A percentile compares a stretch with the other conserved stretches of the same genome.
Conservation (phyloP, 2,329 filamentous ascomycete genomes). For the Apiospora phragmitis region DNA sequence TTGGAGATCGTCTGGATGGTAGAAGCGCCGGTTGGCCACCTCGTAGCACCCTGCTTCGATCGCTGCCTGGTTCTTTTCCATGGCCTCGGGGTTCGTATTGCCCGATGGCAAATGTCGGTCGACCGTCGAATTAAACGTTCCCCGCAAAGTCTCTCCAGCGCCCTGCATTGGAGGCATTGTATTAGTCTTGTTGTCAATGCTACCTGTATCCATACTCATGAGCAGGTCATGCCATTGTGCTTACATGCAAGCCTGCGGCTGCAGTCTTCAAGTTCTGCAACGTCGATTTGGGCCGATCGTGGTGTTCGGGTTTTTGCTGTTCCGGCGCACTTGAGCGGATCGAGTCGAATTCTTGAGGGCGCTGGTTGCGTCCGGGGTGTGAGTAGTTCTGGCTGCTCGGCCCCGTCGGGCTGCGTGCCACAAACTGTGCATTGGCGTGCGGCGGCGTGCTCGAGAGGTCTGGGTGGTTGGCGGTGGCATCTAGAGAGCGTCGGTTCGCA, state of each 20-base stretch:
- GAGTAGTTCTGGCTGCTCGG: constrained; percentile 9
- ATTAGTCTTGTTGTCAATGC: constrained; percentile 14
- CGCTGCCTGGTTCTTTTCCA: constrained; percentile 16
- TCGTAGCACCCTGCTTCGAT: constrained; percentile 20
- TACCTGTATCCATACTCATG: constrained; percentile 16
- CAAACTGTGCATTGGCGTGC: neutral
- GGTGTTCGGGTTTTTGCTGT: neutral
- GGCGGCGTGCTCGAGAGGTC: neutral
- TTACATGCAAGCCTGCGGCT: constrained; percentile 14
- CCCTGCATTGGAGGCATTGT: constrained; percentile 18
- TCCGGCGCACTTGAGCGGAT: neutral
- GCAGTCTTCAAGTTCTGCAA: constrained; percentile 12
- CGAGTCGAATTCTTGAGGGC: neutral
- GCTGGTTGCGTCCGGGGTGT: constrained; percentile 14
- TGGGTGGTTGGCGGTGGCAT: no score
- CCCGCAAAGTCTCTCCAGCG: constrained; percentile 25
- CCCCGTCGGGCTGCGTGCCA: neutral
- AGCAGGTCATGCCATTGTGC: constrained; percentile 12
- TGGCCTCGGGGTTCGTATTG: constrained; percentile 14
- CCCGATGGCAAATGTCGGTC: constrained; percentile 18
- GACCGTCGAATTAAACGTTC: constrained; percentile 24
- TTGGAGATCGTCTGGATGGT: constrained; percentile 18
- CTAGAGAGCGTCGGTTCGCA: neutral
- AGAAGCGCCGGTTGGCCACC: constrained; percentile 15
- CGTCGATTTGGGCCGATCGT: constrained; percentile 1